Base-by-base conservation (phyloP, 1,284 basidiomycete species). In the Moesziomyces sp. region DNA sequence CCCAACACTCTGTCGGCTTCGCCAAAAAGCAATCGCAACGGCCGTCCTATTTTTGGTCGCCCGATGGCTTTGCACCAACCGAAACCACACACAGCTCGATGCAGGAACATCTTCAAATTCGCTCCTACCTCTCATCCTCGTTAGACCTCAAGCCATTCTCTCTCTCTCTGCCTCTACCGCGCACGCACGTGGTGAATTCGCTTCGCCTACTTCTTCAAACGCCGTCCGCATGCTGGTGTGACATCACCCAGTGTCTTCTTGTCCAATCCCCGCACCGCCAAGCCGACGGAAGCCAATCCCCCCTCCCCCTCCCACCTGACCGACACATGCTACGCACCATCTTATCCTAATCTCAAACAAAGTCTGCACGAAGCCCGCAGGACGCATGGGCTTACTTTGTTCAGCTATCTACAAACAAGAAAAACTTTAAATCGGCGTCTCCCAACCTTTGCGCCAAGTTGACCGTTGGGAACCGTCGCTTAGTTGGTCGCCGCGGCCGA, bases 401-500 rank as follows among this genome's bases (percentile, higher is more conserved):
- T 14, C 4, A 7, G 4, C 1, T 40, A 40, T 40, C 38, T 40
- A 40, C 38, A 40, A 40, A 40, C 38, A 40, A 40, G 38, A 40
- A 1, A 16, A 40, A 40, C 38, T 13, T 33, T 33, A 18, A 40
- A 40, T 6, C 38, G 16, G 38, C 38, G 38, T 40, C 26, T 28
- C 5, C 26, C 26, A 28, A 28, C 26, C 5, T 28, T 13, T 10
- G 30, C 13, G 30, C 28, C 28, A 5, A 33, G 10, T 33, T 33
- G 30, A 33, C 30, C 30, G 30, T 33, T 33, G 7, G 16, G 21
- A 21, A 35, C 13, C 35, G 13, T 13, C 38, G 38, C 14, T 67
- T 55, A 66, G 62, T 65, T 65, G 43, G 57, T 44, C 13, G 63
- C 61, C 21, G 64, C 61, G 33, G 57, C 61, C 13, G 60, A 33